phyloP scores from a whole-genome alignment of 1,139 yeast genomes.

The Schwanniomyces etchellsii region DNA sequence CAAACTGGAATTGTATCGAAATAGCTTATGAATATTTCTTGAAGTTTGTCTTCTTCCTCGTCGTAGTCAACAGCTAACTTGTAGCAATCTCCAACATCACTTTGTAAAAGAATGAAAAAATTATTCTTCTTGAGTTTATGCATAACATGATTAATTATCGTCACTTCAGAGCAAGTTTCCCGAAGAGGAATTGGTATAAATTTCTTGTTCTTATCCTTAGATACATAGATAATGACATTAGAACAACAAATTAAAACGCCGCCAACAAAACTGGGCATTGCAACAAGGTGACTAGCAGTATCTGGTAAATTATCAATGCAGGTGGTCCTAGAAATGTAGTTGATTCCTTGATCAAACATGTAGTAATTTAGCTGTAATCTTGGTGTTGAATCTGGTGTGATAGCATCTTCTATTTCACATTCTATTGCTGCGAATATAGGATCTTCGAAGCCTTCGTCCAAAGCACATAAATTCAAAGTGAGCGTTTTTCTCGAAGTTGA shows the following conservation, averaged over 20 bases:
- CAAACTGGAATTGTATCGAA: slow-evolving; percentile 73
- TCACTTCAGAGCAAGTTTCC: slow-evolving; percentile 19
- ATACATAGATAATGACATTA: slow-evolving; percentile 23
- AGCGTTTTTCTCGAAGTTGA: slow-evolving; percentile 47
- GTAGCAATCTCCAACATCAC: slow-evolving; percentile 70
- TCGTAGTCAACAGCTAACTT: slow-evolving; percentile 49
- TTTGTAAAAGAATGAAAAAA: slow-evolving; percentile 72
- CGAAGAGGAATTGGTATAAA: slow-evolving; percentile 44
- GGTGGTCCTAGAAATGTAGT: slow-evolving; percentile 54
- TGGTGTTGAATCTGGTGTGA: slow-evolving; percentile 9
- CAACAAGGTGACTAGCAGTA: slow-evolving; percentile 25
- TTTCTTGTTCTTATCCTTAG: slow-evolving; percentile 7
- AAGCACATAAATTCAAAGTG: slow-evolving; percentile 51
- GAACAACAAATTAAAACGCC: slow-evolving; percentile 37
- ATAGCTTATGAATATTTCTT: slow-evolving; percentile 33
- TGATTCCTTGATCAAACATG: slow-evolving; percentile 81
- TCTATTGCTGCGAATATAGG: slow-evolving; percentile 84
- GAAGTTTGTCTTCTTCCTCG: slow-evolving; percentile 37
- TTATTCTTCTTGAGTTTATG: slow-evolving; percentile 56
- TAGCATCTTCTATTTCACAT: slow-evolving; percentile 40
- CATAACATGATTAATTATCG: slow-evolving; percentile 51
- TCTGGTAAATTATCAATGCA: slow-evolving; percentile 35
- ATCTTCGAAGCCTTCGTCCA: slow-evolving; percentile 76
- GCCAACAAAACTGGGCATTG: slow-evolving; percentile 29
- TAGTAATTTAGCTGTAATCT: slow-evolving; percentile 53